Evolutionary conservation across 176 grass and related monocot genomes (phyloP), one percentile per base, ranked within the genome.

Genomic region (Tillandsia leiboldiana): DNA sequence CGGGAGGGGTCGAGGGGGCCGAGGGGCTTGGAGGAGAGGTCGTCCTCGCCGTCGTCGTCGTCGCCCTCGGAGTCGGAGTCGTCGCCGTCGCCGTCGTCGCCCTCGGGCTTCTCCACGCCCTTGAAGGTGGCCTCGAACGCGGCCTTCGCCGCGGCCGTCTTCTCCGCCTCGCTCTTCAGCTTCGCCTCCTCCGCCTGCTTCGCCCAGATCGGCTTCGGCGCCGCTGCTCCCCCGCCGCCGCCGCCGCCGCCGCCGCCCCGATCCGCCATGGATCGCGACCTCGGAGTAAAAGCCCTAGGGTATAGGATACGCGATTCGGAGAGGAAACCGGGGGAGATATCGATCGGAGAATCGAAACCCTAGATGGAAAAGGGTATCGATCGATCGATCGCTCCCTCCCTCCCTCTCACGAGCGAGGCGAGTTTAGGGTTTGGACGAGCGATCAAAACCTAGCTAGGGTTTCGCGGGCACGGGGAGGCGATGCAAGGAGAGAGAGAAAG

Each of bases 121-220:
- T 75, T 87, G 79, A 96, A 96, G 68, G 93, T 96, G 71, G 93
- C 88, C 24, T 96, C 89, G 77, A 96, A 96, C 51, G 93, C 93
- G 53, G 93, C 93, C 86, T 90, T 92, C 49, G 93, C 89, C 7
- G 93, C 89, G 64, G 86, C 93, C 20, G 78, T 23, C 26, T 88
- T 92, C 57, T 88, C 93, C 49, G 93, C 93, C 83, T 96, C 93
- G 59, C 87, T 91, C 79, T 97, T 97, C 56, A 87, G 78, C 82
- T 87, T 96, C 70, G 83, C 92, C 84, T 96, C 92, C 92, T 96
- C 92, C 27, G 88, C 88, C 67, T 96, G 92, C 24, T 85, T 81
- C 64, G 89, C 86, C 92, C 88, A 96, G 86, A 96, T 85, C 56
- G 88, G 70, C 70, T 85, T 96, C 10, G 86, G 70, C 15, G 81